phyloP scores from a whole-genome alignment of 2,329 filamentous ascomycete species.

The Thermothelomyces thermophilus region DNA sequence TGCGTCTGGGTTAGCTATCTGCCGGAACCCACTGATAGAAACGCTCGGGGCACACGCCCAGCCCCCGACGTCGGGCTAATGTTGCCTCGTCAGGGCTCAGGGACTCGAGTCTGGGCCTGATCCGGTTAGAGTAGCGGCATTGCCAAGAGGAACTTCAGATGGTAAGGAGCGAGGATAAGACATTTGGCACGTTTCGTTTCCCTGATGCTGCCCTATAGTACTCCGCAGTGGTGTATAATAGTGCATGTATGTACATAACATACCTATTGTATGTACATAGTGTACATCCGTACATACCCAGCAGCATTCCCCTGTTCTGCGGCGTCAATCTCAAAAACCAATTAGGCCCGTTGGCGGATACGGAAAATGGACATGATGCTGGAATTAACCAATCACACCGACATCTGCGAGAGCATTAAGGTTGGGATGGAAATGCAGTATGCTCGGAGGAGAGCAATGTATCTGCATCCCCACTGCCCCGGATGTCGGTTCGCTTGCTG shows the following conservation, averaged over 20 bases:
- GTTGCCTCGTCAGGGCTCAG: slow-evolving; percentile 4
- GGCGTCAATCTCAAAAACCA: slow-evolving; percentile 3
- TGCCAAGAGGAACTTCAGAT: slow-evolving; percentile 20
- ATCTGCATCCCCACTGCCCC: slow-evolving; percentile 12
- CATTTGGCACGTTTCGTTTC: slow-evolving; percentile 23
- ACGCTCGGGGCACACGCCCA: slow-evolving; percentile 13
- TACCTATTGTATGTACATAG: too few relatives aligned
- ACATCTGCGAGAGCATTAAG: slow-evolving; percentile 13
- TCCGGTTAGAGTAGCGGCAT: not conserved
- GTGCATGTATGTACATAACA: too few relatives aligned
- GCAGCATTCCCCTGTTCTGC: not conserved
- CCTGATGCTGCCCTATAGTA: too few relatives aligned
- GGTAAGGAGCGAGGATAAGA: slow-evolving; percentile 17
- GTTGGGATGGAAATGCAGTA: slow-evolving; percentile 23
- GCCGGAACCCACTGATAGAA: not conserved
- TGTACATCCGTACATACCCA: too few relatives aligned
- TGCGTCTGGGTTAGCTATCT: not conserved
- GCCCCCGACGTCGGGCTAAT: not conserved
- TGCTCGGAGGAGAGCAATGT: too few relatives aligned
- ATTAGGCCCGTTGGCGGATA: slow-evolving; percentile 11
- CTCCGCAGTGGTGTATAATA: too few relatives aligned
- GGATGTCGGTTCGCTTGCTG: slow-evolving; percentile 12
- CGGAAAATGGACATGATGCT: slow-evolving; percentile 8
- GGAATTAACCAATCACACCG: slow-evolving; percentile 18
- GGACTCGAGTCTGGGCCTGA: slow-evolving; percentile 5